Conservation (phyloP, 176 grass and related monocot genomes). For the Paspalum notatum region DNA sequence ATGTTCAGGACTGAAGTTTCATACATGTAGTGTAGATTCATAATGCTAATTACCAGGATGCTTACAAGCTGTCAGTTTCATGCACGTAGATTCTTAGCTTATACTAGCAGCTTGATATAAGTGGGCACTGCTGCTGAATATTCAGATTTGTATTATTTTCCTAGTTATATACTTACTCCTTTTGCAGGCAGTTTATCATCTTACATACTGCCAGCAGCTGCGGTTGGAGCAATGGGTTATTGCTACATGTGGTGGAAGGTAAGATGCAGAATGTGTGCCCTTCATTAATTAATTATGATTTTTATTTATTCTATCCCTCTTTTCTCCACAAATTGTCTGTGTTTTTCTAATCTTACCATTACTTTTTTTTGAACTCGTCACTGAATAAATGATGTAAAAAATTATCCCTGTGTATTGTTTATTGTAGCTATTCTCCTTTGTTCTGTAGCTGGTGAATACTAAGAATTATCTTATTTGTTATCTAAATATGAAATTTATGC, state of each 20-base stretch:
- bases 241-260: slow-evolving; percentile 99
- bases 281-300: not conserved
- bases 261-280: slow-evolving; percentile 32
- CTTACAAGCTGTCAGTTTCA: not conserved
- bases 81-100: slow-evolving; percentile 17
- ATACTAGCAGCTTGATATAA: not conserved
- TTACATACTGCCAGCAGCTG: slow-evolving; percentile 87
- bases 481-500: not conserved
- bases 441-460: slow-evolving; percentile 4
- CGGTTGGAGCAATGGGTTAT: slow-evolving; percentile 92
- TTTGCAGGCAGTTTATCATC: slow-evolving; percentile 72
- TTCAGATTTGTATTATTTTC: slow-evolving; percentile 15
- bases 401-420: not conserved
- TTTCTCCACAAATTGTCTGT: slow-evolving; percentile 13
- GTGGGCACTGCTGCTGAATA: not conserved
- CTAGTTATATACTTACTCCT: slow-evolving; percentile 5
- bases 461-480: not conserved
- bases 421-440: slow-evolving; percentile 14
- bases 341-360: not conserved
- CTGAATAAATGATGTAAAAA: not conserved
- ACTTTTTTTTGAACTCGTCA: slow-evolving; percentile 1
- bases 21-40: too few relatives aligned
- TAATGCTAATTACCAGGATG: too few relatives aligned
- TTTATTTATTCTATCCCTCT: not conserved
- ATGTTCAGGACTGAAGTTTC: not conserved